These are phyloP conservation scores for Mycena rebaudengoi DNA, from an alignment of 768 basidiomycete genomes.

Conservation along the genomic window DNA sequence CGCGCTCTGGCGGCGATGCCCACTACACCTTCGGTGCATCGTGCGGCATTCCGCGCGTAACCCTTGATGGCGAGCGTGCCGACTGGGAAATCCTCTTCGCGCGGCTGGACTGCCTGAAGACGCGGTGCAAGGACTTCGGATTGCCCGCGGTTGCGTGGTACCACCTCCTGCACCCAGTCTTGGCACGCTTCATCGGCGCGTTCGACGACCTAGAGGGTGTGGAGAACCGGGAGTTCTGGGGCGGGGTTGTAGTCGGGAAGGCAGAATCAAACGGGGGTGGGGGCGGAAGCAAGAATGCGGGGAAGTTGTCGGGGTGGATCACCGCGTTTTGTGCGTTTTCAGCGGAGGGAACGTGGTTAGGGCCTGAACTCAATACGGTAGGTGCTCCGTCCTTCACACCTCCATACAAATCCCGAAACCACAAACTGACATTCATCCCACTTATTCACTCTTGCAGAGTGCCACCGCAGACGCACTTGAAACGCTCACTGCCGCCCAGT, in stretches of 20 bases:
- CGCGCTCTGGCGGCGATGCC: background rate
- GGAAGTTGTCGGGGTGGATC: constrained; percentile 15
- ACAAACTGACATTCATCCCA: constrained; percentile 5
- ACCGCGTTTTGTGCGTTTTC: constrained; percentile 20
- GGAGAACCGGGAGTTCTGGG: constrained; percentile 17
- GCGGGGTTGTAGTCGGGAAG: background rate
- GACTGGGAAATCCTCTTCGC: constrained; percentile 13
- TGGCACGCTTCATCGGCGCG: constrained; percentile 6
- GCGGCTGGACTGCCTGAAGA: constrained; percentile 4
- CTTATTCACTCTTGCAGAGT: constrained; percentile 4
- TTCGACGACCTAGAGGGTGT: constrained; percentile 13
- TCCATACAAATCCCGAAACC: background rate
- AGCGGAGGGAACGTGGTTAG: constrained; percentile 11
- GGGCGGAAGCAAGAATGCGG: constrained; percentile 6
- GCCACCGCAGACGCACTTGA: constrained; percentile 4
- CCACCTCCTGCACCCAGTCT: constrained; percentile 16
- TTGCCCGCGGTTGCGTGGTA: constrained; percentile 16
- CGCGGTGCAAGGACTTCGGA: constrained; percentile 8
- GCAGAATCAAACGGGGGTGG: constrained; percentile 3
- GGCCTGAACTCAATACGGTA: constrained; percentile 12
- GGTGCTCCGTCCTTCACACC: background rate
- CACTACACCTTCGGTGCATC: constrained; percentile 2
- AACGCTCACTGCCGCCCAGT: constrained; percentile 8
- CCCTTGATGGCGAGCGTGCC: constrained; percentile 15
- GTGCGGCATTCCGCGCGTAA: constrained; percentile 16